Conservation (phyloP, 306 rosid species). For the Acmispon strigosus region DNA sequence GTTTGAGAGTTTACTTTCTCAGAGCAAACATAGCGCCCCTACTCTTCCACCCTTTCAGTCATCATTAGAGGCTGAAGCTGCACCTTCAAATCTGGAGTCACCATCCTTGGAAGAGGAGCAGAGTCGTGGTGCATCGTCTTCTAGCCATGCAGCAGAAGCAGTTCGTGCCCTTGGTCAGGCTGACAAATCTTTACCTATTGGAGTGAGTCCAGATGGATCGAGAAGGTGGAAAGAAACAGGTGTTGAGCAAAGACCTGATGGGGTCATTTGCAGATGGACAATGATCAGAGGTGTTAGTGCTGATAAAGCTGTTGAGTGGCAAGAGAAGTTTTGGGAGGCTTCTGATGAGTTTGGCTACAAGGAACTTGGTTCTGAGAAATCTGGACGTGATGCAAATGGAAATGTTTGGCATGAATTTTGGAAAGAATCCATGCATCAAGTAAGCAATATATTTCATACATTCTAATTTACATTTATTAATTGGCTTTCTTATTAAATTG, state of each 20-base stretch:
- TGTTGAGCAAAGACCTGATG: slow-evolving; percentile 75
- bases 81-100: slow-evolving; percentile 28
- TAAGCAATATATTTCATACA: slow-evolving; percentile 26
- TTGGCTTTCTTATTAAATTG: background rate
- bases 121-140: slow-evolving; percentile 43
- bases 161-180: slow-evolving; percentile 53
- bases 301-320: slow-evolving; percentile 76
- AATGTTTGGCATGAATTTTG: slow-evolving; percentile 95
- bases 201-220: slow-evolving; percentile 62
- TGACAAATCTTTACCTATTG: slow-evolving; percentile 30
- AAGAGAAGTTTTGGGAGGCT: slow-evolving; percentile 94
- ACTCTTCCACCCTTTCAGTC: slow-evolving; percentile 76
- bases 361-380: slow-evolving; percentile 98
- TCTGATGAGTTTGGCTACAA: slow-evolving; percentile 83
- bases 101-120: slow-evolving; percentile 52
- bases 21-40: slow-evolving; percentile 24
- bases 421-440: slow-evolving; percentile 85
- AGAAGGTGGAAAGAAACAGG: slow-evolving; percentile 95
- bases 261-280: slow-evolving; percentile 88
- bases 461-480: background rate
- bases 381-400: slow-evolving; percentile 80
- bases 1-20: slow-evolving; percentile 53
- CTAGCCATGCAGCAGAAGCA: slow-evolving; percentile 63
- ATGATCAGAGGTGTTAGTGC: slow-evolving; percentile 80
- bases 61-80: slow-evolving; percentile 38